Base-by-base conservation (phyloP, 129 eudicot species). In the Dittrichia graveolens region DNA sequence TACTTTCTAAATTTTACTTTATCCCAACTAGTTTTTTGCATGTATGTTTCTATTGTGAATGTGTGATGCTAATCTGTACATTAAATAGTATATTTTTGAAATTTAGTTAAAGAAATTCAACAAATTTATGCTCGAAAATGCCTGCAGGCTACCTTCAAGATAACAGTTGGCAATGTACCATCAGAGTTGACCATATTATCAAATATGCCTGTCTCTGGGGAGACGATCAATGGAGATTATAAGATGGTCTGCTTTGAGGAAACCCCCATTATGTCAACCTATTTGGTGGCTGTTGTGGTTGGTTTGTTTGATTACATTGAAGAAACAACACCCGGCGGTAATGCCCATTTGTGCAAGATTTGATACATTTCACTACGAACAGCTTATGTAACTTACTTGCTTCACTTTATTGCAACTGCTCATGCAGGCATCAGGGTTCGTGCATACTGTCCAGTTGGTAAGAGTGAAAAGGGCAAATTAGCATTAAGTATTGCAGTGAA, bases 251-350 rank as follows among this genome's bases (percentile, higher is more conserved):
- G 59, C 61, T 85, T 85, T 47, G 79, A 85, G 56, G 87, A 82
- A 57, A 72, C 90, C 9, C 81, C 90, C 50, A 58, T 82, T 19
- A 85, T 85, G 90, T 82, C 90, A 75, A 85, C 90, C 43, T 85
- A 85, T 73, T 78, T 86, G 83, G 87, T 86, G 72, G 91, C 85
- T 59, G 60, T 86, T 75, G 88, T 86, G 16, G 72, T 86, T 67
- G 91, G 91, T 74, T 46, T 46, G 52, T 83, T 86, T 71, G 85
- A 86, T 77, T 75, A 77, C 58, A 75, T 80, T 9, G 88, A 86
- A 83, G 85, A 80, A 47, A 58, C 58, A 50, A 74, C 91, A 74
- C 24, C 63, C 31, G 84, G 81, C 53, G 91, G 91, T 80, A 75
- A 65, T 57, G 50, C 67, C 9, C 42, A 42, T 43, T 14, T 52